These are phyloP conservation scores for Lepidium campestre DNA, from an alignment of 441 rosid species.

Conservation along the genomic window DNA sequence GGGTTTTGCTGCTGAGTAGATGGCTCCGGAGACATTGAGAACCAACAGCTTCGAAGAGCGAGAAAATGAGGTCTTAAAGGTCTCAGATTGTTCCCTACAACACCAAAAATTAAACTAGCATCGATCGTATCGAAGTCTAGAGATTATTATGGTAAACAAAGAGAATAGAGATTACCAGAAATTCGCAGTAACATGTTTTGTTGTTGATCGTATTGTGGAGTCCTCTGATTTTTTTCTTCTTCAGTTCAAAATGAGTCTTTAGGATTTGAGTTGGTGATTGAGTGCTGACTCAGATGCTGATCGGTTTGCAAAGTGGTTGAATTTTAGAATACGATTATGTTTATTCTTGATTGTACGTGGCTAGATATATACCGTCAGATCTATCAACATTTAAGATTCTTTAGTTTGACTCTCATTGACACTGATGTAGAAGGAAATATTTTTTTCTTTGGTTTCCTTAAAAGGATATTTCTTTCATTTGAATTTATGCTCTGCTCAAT, in stretches of 20 bases:
- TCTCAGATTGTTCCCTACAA: constrained; percentile 44
- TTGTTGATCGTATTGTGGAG: not conserved
- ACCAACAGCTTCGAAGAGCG: constrained; percentile 27
- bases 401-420: not conserved
- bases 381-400: not conserved
- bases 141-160: not conserved
- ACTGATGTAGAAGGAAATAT: not conserved
- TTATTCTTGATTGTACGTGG: not conserved
- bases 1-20: constrained; percentile 39
- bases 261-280: constrained; percentile 6
- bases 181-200: constrained; percentile 32
- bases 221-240: not conserved
- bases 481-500: too few relatives aligned
- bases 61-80: constrained; percentile 43
- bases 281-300: constrained; percentile 16
- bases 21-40: constrained; percentile 52
- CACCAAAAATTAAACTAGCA: not conserved
- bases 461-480: too few relatives aligned
- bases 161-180: constrained; percentile 33
- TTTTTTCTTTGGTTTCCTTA: too few relatives aligned
- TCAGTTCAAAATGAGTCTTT: not conserved
- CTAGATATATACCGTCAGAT: not conserved
- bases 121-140: not conserved
- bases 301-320: not conserved
- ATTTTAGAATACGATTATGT: not conserved